Evolutionary conservation across 495 filamentous ascomycete genomes (phyloP).

Genomic region (Penicillium soppii): DNA sequence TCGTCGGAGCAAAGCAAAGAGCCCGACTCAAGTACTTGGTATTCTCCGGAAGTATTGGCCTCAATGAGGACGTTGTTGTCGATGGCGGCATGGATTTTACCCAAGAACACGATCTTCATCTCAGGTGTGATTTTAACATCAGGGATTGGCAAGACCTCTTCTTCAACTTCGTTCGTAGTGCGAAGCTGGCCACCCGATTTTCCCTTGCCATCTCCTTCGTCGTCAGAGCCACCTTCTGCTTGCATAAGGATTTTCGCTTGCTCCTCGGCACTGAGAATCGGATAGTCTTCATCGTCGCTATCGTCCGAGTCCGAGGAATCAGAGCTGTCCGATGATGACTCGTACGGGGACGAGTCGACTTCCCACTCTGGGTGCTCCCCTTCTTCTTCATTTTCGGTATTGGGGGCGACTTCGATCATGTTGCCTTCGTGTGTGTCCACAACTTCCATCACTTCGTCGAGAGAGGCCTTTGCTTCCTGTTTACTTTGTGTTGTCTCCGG

Average conservation of each 20-base stretch:
- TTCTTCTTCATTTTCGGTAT: slow-evolving; percentile 43
- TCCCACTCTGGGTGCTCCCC: slow-evolving; percentile 72
- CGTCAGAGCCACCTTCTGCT: slow-evolving; percentile 67
- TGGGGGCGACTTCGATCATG: slow-evolving; percentile 3
- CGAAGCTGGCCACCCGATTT: slow-evolving; percentile 51
- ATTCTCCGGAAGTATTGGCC: slow-evolving; percentile 74
- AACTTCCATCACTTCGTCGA: slow-evolving; percentile 37
- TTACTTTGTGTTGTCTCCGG: not conserved
- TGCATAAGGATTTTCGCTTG: slow-evolving; percentile 79
- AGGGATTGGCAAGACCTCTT: slow-evolving; percentile 69
- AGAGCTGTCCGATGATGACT: slow-evolving; percentile 54
- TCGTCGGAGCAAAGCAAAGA: slow-evolving; percentile 82
- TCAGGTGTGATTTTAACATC: slow-evolving; percentile 69
- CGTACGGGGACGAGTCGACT: slow-evolving; percentile 62
- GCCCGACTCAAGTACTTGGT: slow-evolving; percentile 76
- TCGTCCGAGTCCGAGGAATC: slow-evolving; percentile 56
- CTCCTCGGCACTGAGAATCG: slow-evolving; percentile 72
- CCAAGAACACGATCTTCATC: slow-evolving; percentile 72
- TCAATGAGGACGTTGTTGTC: slow-evolving; percentile 76
- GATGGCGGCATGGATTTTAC: slow-evolving; percentile 68
- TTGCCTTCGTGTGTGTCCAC: slow-evolving; percentile 13
- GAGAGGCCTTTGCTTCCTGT: not conserved
- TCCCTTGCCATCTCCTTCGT: slow-evolving; percentile 59
- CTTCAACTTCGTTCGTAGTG: slow-evolving; percentile 71
- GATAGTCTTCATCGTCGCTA: slow-evolving; percentile 69